phyloP scores from a whole-genome alignment of 108 stramenopile species.

The Stephanodiscus triporus region DNA sequence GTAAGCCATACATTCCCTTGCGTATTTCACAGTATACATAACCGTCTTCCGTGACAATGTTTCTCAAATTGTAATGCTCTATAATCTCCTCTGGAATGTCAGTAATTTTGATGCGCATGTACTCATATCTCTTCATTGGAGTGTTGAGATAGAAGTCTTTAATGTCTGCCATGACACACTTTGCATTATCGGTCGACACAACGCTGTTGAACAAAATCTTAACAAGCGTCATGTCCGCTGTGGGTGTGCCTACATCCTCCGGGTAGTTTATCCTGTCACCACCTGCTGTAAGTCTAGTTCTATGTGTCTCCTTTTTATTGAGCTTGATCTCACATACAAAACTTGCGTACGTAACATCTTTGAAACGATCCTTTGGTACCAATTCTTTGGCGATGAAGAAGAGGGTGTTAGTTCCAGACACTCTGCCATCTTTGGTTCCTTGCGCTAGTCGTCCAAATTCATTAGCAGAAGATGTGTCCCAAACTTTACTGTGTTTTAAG shows the following conservation, averaged over 20 bases:
- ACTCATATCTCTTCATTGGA: no score
- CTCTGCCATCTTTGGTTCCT: no score
- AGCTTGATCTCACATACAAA: not conserved
- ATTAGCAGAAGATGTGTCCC: no score
- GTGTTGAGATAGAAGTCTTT: not conserved
- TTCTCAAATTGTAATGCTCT: constrained; percentile 29
- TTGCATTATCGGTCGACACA: no score
- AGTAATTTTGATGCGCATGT: constrained; percentile 36
- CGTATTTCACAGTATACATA: constrained; percentile 25
- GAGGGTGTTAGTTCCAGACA: not conserved
- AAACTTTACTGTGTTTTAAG: no score
- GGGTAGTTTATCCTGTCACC: constrained; percentile 43
- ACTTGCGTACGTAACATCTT: not conserved
- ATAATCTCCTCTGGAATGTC: constrained; percentile 44
- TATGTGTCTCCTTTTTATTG: constrained; percentile 35
- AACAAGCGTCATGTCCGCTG: not conserved
- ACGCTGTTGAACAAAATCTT: no score
- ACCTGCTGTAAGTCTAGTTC: constrained; percentile 18
- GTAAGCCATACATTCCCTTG: constrained; percentile 57
- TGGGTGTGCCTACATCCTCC: constrained; percentile 35
- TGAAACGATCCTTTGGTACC: not conserved
- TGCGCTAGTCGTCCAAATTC: no score
- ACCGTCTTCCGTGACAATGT: no score
- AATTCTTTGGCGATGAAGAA: not conserved
- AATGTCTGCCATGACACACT: constrained; percentile 22